phyloP scores from a whole-genome alignment of 768 basidiomycete genomes.

The Podaxis pistillaris region DNA sequence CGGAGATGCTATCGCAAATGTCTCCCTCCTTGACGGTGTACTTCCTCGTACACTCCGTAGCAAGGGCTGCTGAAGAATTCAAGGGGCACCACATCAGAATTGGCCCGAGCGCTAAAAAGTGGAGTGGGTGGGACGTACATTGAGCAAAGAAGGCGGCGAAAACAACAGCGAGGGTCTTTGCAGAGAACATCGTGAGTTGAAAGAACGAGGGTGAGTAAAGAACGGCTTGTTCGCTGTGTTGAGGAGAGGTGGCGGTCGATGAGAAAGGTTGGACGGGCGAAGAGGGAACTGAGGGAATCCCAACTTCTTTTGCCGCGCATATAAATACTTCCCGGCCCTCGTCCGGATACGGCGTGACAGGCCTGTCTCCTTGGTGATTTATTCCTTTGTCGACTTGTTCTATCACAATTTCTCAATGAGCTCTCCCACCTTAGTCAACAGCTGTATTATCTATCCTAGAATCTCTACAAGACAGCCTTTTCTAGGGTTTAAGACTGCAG shows the following conservation, averaged over 20 bases:
- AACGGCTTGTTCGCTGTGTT: conserved; percentile 11
- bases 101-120: neutral
- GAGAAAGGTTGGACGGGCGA: neutral
- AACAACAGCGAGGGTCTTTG: conserved; percentile 29
- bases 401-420: neutral
- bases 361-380: conserved; percentile 11
- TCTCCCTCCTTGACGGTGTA: conserved; percentile 59
- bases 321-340: conserved; percentile 8
- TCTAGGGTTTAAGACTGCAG: neutral
- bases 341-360: neutral
- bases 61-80: conserved; percentile 27
- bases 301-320: conserved; percentile 1
- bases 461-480: no score
- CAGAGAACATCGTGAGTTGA: conserved; percentile 18
- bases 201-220: conserved; percentile 12
- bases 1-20: conserved; percentile 69
- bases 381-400: neutral
- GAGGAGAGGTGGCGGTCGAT: neutral
- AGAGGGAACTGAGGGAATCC: neutral
- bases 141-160: conserved; percentile 47
- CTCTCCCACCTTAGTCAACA: neutral
- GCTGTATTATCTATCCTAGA: neutral
- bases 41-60: conserved; percentile 51
- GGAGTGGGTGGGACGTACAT: conserved; percentile 28
- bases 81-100: neutral